Base-by-base conservation (phyloP, 345 rosid genomes). In the Eutrema japonicum region DNA sequence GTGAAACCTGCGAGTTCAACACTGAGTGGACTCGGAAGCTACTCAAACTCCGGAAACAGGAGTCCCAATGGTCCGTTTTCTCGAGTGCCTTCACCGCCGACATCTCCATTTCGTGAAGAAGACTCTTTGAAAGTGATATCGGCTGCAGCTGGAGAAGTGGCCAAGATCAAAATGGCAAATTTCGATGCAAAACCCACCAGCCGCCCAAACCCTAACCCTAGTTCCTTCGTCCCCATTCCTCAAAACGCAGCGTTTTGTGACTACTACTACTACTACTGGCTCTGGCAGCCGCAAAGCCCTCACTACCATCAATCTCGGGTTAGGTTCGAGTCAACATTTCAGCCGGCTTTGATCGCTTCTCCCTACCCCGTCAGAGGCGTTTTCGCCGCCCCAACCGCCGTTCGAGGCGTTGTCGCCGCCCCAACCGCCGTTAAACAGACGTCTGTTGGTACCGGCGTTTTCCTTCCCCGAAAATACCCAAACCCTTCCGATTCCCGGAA, bases 401-500 rank as follows among this genome's bases (percentile, higher is more conserved):
- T 58, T 12, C 78, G 79, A 47, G 59, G 85, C 38, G 16, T 49
- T 37, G 49, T 10, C 57, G 35, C 70, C 47, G 47, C 47, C 12
- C 86, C 87, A 67, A 71, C 83, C 52, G 68, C 75, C 4, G 77
- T 58, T 12, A 88, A 76, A 71, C 70, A 73, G 8, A 77, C 80
- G 41, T 82, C 83, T 14, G 42, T 85, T 1, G 98, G 98, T 7
- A 94, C 98, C 16, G 97, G 97, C 30, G 98, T 94, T 9, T 94
- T 94, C 80, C 72, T 94, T 68, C 98, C 98, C 50, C 88, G 89
- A 10, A 79, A 77, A 50, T 67, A 64, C n/a, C 75, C 78, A 33
- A 73, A 80, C 26, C 79, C 86, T 1, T 49, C 80, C 0, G 94
- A 82, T 38, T 35, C 86, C 30, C 79, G 74, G 37, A 89, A 82